These are phyloP conservation scores for Kazachstania viticola DNA, from an alignment of 805 yeast species.

Conservation along the genomic window DNA sequence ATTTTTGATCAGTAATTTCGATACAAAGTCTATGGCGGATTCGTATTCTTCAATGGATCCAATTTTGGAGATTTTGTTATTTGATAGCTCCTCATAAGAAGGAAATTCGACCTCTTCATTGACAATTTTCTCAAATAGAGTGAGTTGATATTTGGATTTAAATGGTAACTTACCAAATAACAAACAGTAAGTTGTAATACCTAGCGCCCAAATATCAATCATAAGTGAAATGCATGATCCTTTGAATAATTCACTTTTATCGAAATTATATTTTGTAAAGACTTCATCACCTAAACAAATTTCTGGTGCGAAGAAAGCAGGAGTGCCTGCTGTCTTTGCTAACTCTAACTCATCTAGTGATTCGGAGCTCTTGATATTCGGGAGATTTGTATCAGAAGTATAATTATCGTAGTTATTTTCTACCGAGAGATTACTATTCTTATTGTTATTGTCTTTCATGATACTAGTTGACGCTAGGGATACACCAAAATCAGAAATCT, in stretches of 20 bases:
- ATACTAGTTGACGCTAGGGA: conserved; percentile 39
- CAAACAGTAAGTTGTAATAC: conserved; percentile 81
- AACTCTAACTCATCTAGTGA: conserved; percentile 58
- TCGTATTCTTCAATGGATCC: conserved; percentile 35
- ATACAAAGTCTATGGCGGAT: conserved; percentile 44
- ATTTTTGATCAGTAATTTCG: conserved; percentile 54
- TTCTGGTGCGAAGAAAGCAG: conserved; percentile 95
- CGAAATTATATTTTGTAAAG: conserved; percentile 13
- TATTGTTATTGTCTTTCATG: conserved; percentile 36
- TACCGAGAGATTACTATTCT: conserved; percentile 2
- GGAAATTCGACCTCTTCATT: conserved; percentile 53
- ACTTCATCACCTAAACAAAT: conserved; percentile 49
- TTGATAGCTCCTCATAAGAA: conserved; percentile 18
- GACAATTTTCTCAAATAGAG: conserved; percentile 69
- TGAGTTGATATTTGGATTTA: conserved; percentile 62
- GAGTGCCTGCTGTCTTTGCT: conserved; percentile 96
- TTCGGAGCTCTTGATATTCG: conserved; percentile 3
- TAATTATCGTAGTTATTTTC: conserved; percentile 2
- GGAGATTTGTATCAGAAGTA: not conserved
- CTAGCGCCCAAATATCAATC: conserved; percentile 97
- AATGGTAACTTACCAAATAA: conserved; percentile 88
- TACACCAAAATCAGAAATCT: conserved; percentile 93
- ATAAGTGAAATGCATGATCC: conserved; percentile 60
- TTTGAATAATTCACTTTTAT: conserved; percentile 16
- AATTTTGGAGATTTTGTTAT: conserved; percentile 24